Base-by-base conservation (phyloP, 352 stramenopile genomes). In the Globisporangium spiculum region DNA sequence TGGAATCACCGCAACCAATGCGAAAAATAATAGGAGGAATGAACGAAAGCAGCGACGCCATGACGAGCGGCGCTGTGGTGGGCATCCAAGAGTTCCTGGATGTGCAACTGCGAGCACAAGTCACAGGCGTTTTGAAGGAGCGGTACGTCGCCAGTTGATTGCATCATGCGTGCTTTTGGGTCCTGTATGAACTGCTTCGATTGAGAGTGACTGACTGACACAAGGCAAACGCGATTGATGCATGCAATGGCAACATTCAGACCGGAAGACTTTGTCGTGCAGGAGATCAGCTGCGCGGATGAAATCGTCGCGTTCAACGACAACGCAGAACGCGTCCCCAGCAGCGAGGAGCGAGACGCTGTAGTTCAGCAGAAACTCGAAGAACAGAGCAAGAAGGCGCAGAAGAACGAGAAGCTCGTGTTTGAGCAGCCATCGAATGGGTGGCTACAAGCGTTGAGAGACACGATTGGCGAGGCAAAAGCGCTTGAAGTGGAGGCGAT, bases 211-310 rank as follows among this genome's bases (percentile, higher is more conserved):
- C 6, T 27, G 24, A 3, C 18, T 63, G 8, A 41, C 32, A 20
- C 8, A 67, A 2, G n/a, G 14, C 52, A 32, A 41, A 53, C 1
- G 12, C 65, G 18, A 52, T 68, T 57, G 27, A 27, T 64, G 52
- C 12, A 27, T 64, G 32, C 54, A 24, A 26, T 55, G 59, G 46
- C 22, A 36, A 50, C 16, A 14, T 20, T 20, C 53, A 84, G 77
- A 56, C 76, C 83, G 12, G 67, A 80, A 52, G 87, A 94, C 60
- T 94, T 94, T 65, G 62, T 88, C 20, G 87, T 94, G 48, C 82
- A 72, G 53, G 87, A 94, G 71, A 88, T 93, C 69, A 79, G 73
- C 62, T 50, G 67, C 7, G 58, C 76, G 12, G 73, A 77, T 59
- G 34, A 69, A 8, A 67, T 91, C 32, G 75, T 92, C 22, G 30